A percentile compares a stretch with the other conserved stretches of the same genome.
These are phyloP conservation scores for Pseudocercospora pini-densiflorae DNA, from an alignment of 2,329 filamentous ascomycete species.

Conservation along the genomic window DNA sequence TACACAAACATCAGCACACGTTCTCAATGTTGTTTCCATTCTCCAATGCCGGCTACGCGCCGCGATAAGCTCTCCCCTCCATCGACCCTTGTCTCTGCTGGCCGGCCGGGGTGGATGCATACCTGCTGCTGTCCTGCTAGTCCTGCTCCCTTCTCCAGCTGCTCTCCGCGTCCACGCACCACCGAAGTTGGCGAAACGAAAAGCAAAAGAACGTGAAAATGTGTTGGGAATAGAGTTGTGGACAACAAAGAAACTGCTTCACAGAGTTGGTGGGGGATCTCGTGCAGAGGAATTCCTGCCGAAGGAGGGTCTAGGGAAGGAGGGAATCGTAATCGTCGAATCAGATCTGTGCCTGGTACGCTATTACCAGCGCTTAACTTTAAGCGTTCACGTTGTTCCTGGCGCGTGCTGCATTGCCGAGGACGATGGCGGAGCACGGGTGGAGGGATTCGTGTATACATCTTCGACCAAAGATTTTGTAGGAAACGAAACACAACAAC, in stretches of 20 bases:
- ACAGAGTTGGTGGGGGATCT: conserved; percentile 5
- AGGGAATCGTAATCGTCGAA: neutral
- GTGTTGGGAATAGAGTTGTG: conserved; percentile 4
- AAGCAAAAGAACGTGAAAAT: conserved; percentile 1
- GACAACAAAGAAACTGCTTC: neutral
- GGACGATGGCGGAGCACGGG: neutral
- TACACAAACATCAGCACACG: conserved; percentile 19
- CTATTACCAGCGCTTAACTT: conserved; percentile 5
- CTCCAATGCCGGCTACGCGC: conserved; percentile 8
- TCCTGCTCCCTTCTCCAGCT: conserved; percentile 8
- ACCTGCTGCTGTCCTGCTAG: conserved; percentile 2
- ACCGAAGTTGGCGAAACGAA: conserved; percentile 12
- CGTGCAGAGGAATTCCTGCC: conserved; percentile 1
- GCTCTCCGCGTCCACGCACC: conserved; percentile 11
- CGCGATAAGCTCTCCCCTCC: conserved; percentile 12
- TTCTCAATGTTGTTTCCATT: conserved; percentile 9
- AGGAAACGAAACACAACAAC: neutral
- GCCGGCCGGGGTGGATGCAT: neutral
- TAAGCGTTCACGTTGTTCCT: conserved; percentile 8
- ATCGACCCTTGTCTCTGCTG: neutral
- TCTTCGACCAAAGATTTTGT: neutral
- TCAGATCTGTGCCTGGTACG: neutral
- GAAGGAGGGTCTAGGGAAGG: conserved; percentile 3
- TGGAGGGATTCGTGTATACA: conserved; percentile 1
- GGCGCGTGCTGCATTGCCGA: conserved; percentile 8